A percentile compares a stretch with the other conserved stretches of the same genome.
These are phyloP conservation scores for Astrothelium subdiscretum DNA, from an alignment of 495 filamentous ascomycete genomes.

Conservation along the genomic window DNA sequence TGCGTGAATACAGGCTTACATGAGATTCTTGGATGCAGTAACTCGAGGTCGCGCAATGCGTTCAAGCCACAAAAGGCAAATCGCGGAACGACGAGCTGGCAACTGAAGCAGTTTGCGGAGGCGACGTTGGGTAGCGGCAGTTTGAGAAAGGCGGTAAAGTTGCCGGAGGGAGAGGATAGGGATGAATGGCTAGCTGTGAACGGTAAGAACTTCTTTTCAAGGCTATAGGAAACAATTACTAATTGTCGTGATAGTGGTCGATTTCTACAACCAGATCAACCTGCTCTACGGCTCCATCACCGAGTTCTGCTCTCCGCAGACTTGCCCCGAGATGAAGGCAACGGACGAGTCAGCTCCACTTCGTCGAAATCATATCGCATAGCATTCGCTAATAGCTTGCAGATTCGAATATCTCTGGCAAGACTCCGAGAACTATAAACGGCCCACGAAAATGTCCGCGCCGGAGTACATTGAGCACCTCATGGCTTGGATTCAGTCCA, in stretches of 20 bases:
- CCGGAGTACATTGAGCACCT: conserved; percentile 95
- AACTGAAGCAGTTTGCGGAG: conserved; percentile 93
- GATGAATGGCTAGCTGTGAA: conserved; percentile 98
- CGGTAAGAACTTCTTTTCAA: conserved; percentile 37
- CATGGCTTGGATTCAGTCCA: conserved; percentile 91
- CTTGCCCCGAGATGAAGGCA: conserved; percentile 98
- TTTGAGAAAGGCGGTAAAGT: conserved; percentile 87
- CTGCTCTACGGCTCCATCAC: conserved; percentile 97
- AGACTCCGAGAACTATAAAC: conserved; percentile 82
- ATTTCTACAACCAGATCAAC: conserved; percentile 99
- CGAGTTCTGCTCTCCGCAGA: conserved; percentile 93
- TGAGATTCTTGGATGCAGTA: conserved; percentile 43
- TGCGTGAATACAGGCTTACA: conserved; percentile 18
- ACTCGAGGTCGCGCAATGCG: conserved; percentile 65
- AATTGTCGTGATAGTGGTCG: conserved; percentile 57
- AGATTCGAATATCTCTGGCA: conserved; percentile 99
- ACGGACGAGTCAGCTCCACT: conserved; percentile 73
- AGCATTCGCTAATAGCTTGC: not conserved
- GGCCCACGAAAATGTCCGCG: conserved; percentile 94
- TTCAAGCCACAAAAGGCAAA: conserved; percentile 83
- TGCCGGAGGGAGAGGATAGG: conserved; percentile 92
- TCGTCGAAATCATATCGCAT: not conserved
- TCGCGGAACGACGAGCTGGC: conserved; percentile 88
- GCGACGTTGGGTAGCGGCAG: conserved; percentile 92
- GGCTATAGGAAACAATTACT: not conserved